Conservation (phyloP, 2,329 filamentous ascomycete species). For the Iodosphaeria phyllophila region DNA sequence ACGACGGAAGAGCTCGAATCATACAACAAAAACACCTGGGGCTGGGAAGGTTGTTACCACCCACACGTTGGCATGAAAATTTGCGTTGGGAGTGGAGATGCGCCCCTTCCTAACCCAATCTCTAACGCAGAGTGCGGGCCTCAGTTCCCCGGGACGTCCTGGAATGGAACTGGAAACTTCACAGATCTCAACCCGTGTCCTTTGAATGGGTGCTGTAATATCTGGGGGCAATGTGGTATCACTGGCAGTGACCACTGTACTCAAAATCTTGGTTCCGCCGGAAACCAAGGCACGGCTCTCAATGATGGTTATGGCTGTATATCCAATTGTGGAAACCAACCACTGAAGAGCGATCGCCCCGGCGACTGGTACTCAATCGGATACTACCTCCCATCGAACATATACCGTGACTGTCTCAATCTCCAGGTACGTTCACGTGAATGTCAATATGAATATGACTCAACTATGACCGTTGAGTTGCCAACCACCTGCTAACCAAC, state of each 20-base stretch:
- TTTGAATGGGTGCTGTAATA: constrained; percentile 6
- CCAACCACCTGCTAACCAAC: no score
- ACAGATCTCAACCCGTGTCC: constrained; percentile 6
- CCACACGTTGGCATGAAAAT: constrained; percentile 6
- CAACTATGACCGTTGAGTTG: no score
- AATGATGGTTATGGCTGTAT: constrained; percentile 4
- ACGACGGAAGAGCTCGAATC: constrained; percentile 5
- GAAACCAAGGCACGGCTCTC: neutral
- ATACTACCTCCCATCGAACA: constrained; percentile 7
- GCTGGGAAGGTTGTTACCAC: constrained; percentile 5
- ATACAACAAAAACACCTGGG: constrained; percentile 9
- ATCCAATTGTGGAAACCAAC: constrained; percentile 5
- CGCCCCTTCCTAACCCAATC: constrained; percentile 6
- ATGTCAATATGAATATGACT: no score
- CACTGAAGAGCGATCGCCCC: constrained; percentile 1
- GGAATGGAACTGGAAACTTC: constrained; percentile 1
- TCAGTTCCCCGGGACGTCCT: constrained; percentile 2
- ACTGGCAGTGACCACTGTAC: constrained; percentile 3
- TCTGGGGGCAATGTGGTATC: constrained; percentile 6
- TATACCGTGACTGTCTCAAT: constrained; percentile 5
- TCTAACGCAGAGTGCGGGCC: constrained; percentile 7
- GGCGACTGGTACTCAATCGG: constrained; percentile 1
- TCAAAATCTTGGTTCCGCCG: constrained; percentile 2
- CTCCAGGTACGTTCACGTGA: no score
- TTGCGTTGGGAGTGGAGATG: constrained; percentile 7